Evolutionary conservation across 768 basidiomycete genomes (phyloP), one percentile per base, ranked within the genome.

Genomic region (Agrocybe pediades): DNA sequence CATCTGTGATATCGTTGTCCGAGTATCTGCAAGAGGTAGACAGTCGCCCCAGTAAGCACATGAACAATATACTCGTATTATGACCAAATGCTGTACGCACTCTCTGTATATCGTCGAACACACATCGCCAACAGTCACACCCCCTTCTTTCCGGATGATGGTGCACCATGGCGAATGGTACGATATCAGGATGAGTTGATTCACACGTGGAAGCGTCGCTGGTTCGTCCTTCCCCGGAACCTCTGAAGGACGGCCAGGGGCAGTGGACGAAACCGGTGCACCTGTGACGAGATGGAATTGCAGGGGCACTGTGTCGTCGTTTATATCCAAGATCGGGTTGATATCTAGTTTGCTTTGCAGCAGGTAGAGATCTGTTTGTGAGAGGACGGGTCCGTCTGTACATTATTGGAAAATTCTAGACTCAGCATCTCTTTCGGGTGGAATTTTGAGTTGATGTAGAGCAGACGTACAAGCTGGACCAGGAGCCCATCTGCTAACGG

Each of bases 361-460:
- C 2, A 93, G 80, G 68, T 91, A 94, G 13, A 94, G 77, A 63
- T 93, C 91, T 0, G 89, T 91, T 63, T 88, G 88, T 2, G 82
- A 80, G 13, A 93, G 77, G 6, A 92, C 82, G 5, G 91, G 91
- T 0, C 89, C 90, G 68, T 92, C 89, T 92, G 55, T 50, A 23
- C 23, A 40, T n/a, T n/a, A n/a, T n/a, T n/a, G n/a, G 6, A 5
- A 8, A 11, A 21, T 41, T 42, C 26, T 13, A 23, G 23, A 20
- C 19, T 56, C 36, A 54, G 39, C n/a, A 24, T 24, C n/a, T 42
- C 9, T 33, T 7, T n/a, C 8, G 29, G 17, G 30, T 50, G 6
- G 6, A n/a, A 46, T n/a, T n/a, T n/a, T n/a, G n/a, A 8, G 19
- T 19, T 26, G 41, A 44, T 16, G 29, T 2, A 24, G 17, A 40